phyloP scores from a whole-genome alignment of 805 yeast species.

The Suhomyces kilbournensis region DNA sequence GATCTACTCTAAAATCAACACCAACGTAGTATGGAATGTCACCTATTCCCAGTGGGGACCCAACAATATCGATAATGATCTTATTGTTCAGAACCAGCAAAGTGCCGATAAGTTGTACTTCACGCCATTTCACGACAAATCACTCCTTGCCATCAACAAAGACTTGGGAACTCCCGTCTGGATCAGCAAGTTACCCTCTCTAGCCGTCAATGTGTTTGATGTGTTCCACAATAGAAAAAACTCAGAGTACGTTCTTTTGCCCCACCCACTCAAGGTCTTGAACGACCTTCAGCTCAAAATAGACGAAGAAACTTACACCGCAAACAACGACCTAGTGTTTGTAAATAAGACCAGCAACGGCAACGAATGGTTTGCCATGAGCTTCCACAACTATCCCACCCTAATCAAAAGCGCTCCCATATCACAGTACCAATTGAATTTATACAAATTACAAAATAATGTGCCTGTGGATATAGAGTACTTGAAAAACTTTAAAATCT shows the following conservation, averaged over 20 bases:
- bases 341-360: slow-evolving; percentile 65
- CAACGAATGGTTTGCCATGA: slow-evolving; percentile 81
- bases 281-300: slow-evolving; percentile 26
- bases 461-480: slow-evolving; percentile 14
- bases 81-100: slow-evolving; percentile 44
- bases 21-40: slow-evolving; percentile 70
- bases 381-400: slow-evolving; percentile 73
- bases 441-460: slow-evolving; percentile 24
- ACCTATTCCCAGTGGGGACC: slow-evolving; percentile 91
- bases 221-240: slow-evolving; percentile 40
- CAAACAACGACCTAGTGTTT: slow-evolving; percentile 46
- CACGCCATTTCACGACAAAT: slow-evolving; percentile 79
- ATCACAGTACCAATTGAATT: slow-evolving; percentile 54
- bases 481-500: slow-evolving; percentile 17
- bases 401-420: slow-evolving; percentile 76
- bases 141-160: slow-evolving; percentile 72
- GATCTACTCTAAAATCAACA: slow-evolving; percentile 70
- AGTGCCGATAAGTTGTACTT: slow-evolving; percentile 74
- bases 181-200: slow-evolving; percentile 70
- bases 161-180: slow-evolving; percentile 72
- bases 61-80: slow-evolving; percentile 69
- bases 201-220: slow-evolving; percentile 79
- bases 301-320: slow-evolving; percentile 15
- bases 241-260: slow-evolving; percentile 49
- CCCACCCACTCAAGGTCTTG: slow-evolving; percentile 60